Evolutionary conservation across 306 rosid genomes (phyloP).

Genomic region (Vigna mungo): DNA sequence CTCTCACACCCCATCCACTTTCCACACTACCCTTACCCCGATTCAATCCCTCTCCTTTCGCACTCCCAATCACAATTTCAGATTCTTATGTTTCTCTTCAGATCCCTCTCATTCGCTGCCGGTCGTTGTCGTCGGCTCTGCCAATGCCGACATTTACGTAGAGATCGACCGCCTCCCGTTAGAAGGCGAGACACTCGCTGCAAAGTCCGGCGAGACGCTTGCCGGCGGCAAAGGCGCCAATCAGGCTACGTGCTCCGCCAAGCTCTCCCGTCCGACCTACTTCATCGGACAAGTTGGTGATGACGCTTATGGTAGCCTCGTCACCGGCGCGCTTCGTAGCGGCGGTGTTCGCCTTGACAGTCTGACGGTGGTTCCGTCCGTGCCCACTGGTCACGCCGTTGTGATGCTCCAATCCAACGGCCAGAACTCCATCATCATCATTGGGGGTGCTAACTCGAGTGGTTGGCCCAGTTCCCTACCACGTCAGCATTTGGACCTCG

Average conservation of each 20-base stretch:
- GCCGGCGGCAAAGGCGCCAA: slow-evolving; percentile 93
- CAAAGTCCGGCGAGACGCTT: slow-evolving; percentile 71
- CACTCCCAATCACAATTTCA: slow-evolving; percentile 37
- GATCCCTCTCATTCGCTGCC: slow-evolving; percentile 54
- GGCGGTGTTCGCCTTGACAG: slow-evolving; percentile 68
- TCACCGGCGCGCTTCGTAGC: slow-evolving; percentile 57
- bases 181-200: slow-evolving; percentile 80
- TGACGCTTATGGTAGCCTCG: slow-evolving; percentile 76
- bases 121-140: slow-evolving; percentile 85
- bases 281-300: slow-evolving; percentile 88
- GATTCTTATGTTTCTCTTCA: slow-evolving; percentile 49
- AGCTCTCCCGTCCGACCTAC: slow-evolving; percentile 74
- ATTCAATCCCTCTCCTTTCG: slow-evolving; percentile 57
- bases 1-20: background rate
- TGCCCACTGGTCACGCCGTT: slow-evolving; percentile 82
- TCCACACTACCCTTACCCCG: slow-evolving; percentile 24
- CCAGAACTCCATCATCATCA: slow-evolving; percentile 82
- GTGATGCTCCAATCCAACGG: slow-evolving; percentile 87
- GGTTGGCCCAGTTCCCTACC: slow-evolving; percentile 69
- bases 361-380: slow-evolving; percentile 50
- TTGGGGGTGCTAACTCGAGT: slow-evolving; percentile 85
- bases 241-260: slow-evolving; percentile 82
- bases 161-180: slow-evolving; percentile 75
- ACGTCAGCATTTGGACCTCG: slow-evolving; percentile 60
- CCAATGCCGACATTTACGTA: slow-evolving; percentile 86